phyloP scores from a whole-genome alignment of 2,329 filamentous ascomycete genomes.

The Tolypocladium album region DNA sequence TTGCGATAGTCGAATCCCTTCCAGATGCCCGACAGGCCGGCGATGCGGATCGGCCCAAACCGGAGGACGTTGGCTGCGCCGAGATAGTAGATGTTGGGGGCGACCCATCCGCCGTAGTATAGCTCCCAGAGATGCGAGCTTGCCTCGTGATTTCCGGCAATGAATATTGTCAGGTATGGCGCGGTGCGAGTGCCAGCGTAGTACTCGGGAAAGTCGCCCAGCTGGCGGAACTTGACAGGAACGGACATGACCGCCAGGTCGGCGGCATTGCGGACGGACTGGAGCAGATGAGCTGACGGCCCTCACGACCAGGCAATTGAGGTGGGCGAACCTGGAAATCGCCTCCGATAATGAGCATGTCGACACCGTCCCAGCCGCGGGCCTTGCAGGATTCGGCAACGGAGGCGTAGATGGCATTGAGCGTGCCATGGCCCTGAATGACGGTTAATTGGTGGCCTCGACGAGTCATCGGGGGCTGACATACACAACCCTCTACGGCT shows the following conservation, averaged over 20 bases:
- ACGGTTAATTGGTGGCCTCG: slow-evolving; percentile 8
- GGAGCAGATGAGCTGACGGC: not conserved
- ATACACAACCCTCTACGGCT: slow-evolving; percentile 78
- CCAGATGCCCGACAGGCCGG: slow-evolving; percentile 89
- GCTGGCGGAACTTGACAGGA: slow-evolving; percentile 72
- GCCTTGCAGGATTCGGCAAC: slow-evolving; percentile 57
- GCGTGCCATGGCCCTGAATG: slow-evolving; percentile 74
- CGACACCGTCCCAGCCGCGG: slow-evolving; percentile 71
- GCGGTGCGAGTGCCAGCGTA: slow-evolving; percentile 70
- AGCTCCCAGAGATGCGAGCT: slow-evolving; percentile 84
- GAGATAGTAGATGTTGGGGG: slow-evolving; percentile 94
- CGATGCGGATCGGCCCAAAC: slow-evolving; percentile 76
- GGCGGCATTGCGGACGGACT: slow-evolving; percentile 78
- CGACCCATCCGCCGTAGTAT: slow-evolving; percentile 94
- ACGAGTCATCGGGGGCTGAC: slow-evolving; percentile 18
- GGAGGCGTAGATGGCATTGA: slow-evolving; percentile 84
- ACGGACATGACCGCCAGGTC: slow-evolving; percentile 87
- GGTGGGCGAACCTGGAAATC: slow-evolving; percentile 66
- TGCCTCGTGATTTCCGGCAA: slow-evolving; percentile 92
- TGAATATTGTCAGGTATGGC: slow-evolving; percentile 84
- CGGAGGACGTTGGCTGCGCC: slow-evolving; percentile 84
- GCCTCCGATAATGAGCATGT: slow-evolving; percentile 87
- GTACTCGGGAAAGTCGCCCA: slow-evolving; percentile 92
- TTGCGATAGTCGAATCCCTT: slow-evolving; percentile 82
- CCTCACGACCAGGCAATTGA: not conserved